These are phyloP conservation scores for Colletotrichum chrysophilum DNA, from an alignment of 2,329 filamentous ascomycete species.

Conservation along the genomic window DNA sequence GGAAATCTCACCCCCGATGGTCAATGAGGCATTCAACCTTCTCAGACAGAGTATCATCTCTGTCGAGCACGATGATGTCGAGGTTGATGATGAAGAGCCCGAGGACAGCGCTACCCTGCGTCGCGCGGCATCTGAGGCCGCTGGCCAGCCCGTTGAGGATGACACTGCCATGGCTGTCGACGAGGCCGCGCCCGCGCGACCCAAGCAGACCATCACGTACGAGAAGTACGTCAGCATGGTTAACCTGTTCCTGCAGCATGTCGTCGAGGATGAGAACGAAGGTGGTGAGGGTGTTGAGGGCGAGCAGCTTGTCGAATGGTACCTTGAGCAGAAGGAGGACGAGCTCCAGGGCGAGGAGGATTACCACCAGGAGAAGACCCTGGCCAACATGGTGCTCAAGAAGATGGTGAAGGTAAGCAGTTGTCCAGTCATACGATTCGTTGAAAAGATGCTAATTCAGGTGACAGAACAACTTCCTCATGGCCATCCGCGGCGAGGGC, in stretches of 20 bases:
- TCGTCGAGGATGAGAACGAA: slow-evolving; percentile 80
- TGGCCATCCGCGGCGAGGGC: slow-evolving; percentile 73
- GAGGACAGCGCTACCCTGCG: slow-evolving; percentile 52
- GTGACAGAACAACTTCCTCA: slow-evolving; percentile 80
- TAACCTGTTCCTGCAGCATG: slow-evolving; percentile 80
- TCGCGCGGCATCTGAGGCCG: slow-evolving; percentile 41
- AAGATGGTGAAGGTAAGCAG: slow-evolving; percentile 82
- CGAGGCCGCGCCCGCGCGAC: slow-evolving; percentile 45
- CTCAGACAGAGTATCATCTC: slow-evolving; percentile 95
- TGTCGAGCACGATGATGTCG: slow-evolving; percentile 96
- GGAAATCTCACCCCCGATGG: slow-evolving; percentile 84
- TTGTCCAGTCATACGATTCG: slow-evolving; percentile 39
- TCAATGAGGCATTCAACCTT: slow-evolving; percentile 89
- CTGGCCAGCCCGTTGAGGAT: slow-evolving; percentile 53
- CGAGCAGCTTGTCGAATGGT: slow-evolving; percentile 84
- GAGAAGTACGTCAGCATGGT: slow-evolving; percentile 94
- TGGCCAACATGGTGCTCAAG: slow-evolving; percentile 87
- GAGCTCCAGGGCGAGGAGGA: slow-evolving; percentile 80
- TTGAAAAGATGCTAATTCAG: slow-evolving; percentile 52
- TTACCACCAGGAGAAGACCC: slow-evolving; percentile 73
- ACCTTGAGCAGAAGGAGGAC: slow-evolving; percentile 87
- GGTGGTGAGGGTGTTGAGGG: slow-evolving; percentile 84
- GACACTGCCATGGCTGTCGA: slow-evolving; percentile 47
- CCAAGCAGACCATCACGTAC: slow-evolving; percentile 89
- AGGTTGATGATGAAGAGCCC: slow-evolving; percentile 82